These are phyloP conservation scores for Phytophthora citrophthora DNA, from an alignment of 352 stramenopile species.

Conservation along the genomic window DNA sequence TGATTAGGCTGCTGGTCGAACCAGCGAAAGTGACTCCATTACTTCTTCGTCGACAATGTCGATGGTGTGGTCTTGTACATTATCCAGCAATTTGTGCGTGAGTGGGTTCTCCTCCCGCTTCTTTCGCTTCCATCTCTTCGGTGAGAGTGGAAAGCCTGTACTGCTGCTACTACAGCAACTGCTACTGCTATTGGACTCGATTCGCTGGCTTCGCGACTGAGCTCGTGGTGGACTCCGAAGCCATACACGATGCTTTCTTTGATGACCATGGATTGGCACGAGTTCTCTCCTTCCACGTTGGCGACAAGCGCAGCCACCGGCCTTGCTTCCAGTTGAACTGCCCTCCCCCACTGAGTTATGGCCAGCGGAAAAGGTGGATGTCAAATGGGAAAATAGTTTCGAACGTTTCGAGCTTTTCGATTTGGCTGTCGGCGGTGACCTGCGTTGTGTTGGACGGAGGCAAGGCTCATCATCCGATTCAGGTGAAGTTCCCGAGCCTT, in stretches of 20 bases:
- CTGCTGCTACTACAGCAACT: constrained; percentile 25
- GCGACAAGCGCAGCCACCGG: constrained; percentile 26
- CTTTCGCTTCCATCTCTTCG: constrained; percentile 27
- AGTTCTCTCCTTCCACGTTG: constrained; percentile 23
- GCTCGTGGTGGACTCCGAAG: constrained; percentile 9
- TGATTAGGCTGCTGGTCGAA: constrained; percentile 24
- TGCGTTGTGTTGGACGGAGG: background rate
- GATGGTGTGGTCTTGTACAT: constrained; percentile 28
- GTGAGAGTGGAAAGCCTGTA: background rate
- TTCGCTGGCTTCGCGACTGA: constrained; percentile 7
- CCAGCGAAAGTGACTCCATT: constrained; percentile 14
- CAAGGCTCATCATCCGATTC: constrained; percentile 36
- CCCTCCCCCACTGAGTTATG: constrained; percentile 11
- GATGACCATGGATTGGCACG: constrained; percentile 7
- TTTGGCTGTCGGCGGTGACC: constrained; percentile 8
- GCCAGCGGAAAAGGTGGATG: constrained; percentile 30
- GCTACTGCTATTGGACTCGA: constrained; percentile 24
- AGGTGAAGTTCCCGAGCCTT: constrained; percentile 15
- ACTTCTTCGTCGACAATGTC: constrained; percentile 33
- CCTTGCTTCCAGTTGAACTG: constrained; percentile 1
- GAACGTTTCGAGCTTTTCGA: constrained; percentile 21
- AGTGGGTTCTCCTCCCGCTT: constrained; percentile 18
- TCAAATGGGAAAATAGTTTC: constrained; percentile 32
- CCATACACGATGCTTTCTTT: constrained; percentile 9
- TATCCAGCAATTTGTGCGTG: constrained; percentile 40